These are phyloP conservation scores for Thinopyrum elongatum DNA, from an alignment of 176 grass and related monocot species.

Conservation along the genomic window DNA sequence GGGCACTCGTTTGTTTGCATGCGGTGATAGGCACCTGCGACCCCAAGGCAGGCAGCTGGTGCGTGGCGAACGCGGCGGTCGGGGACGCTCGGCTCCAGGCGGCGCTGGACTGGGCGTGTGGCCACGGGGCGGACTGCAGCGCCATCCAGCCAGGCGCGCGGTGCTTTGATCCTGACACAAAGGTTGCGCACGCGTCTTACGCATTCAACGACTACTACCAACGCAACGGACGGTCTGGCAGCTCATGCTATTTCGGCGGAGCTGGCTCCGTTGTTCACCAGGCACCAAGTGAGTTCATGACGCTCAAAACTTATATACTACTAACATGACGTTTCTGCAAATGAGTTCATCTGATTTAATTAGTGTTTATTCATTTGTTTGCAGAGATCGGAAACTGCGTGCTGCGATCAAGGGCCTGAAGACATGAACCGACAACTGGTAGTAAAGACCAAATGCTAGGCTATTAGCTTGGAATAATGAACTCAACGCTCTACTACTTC, in stretches of 20 bases:
- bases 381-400: slow-evolving; percentile 47
- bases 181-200: slow-evolving; percentile 44
- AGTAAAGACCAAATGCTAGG: background rate
- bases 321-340: too few relatives aligned
- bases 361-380: background rate
- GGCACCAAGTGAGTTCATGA: slow-evolving; percentile 18
- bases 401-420: background rate
- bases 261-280: background rate
- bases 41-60: slow-evolving; percentile 20
- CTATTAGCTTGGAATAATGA: background rate
- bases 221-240: background rate
- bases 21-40: background rate
- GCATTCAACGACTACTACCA: slow-evolving; percentile 56
- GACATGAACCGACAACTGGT: background rate
- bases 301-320: background rate
- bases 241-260: background rate
- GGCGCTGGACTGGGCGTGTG: slow-evolving; percentile 30
- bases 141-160: slow-evolving; percentile 48
- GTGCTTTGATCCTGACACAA: slow-evolving; percentile 57
- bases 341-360: background rate
- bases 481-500: background rate
- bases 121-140: slow-evolving; percentile 57
- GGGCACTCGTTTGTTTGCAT: too few relatives aligned
- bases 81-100: slow-evolving; percentile 1
- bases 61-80: slow-evolving; percentile 39